A percentile compares a stretch with the other conserved stretches of the same genome.
These are phyloP conservation scores for Globisporangium orthogonon DNA, from an alignment of 352 stramenopile species.

Conservation along the genomic window DNA sequence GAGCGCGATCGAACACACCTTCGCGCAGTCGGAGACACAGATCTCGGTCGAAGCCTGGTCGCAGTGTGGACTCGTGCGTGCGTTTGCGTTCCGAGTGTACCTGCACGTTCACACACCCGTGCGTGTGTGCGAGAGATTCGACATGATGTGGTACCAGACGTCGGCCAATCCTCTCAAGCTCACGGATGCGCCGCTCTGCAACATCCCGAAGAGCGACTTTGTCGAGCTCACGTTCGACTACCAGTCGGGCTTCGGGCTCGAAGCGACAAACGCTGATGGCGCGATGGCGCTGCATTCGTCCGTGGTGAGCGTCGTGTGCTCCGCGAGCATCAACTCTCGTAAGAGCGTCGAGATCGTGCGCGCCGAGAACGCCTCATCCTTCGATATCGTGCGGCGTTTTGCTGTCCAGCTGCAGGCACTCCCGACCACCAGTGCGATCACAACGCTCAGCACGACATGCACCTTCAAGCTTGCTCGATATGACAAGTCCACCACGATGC, in stretches of 20 bases:
- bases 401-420: conserved; percentile 7
- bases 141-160: conserved; percentile 39
- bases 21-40: conserved; percentile 6
- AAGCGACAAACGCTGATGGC: not conserved
- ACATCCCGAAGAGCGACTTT: conserved; percentile 32
- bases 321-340: conserved; percentile 3
- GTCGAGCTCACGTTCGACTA: conserved; percentile 45
- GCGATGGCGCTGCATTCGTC: not conserved
- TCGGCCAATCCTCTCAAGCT: not conserved
- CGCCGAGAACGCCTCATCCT: not conserved
- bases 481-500: conserved; percentile 7
- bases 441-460: conserved; percentile 11
- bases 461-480: conserved; percentile 15
- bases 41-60: conserved; percentile 28
- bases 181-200: conserved; percentile 18
- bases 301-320: conserved; percentile 6
- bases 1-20: conserved; percentile 8
- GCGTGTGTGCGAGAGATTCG: conserved; percentile 27
- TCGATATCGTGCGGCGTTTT: conserved; percentile 7
- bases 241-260: conserved; percentile 17
- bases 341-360: conserved; percentile 5
- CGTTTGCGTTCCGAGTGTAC: conserved; percentile 27
- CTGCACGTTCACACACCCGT: conserved; percentile 25
- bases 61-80: conserved; percentile 22
- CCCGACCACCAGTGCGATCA: conserved; percentile 8